These are phyloP conservation scores for Euphorbia lathyris DNA, from an alignment of 345 rosid genomes.

Conservation along the genomic window DNA sequence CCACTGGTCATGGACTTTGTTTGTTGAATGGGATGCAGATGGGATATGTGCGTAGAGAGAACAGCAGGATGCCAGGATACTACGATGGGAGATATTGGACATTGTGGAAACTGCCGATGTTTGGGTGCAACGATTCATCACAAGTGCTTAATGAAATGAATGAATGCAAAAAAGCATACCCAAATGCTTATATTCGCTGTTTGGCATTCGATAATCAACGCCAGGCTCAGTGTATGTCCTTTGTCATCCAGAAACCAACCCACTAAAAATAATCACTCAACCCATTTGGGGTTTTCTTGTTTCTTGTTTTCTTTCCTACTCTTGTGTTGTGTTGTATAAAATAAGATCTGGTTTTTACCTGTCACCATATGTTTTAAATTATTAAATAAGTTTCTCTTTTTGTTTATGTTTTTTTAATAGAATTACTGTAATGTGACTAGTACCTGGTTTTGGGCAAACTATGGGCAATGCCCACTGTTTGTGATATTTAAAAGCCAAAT, in stretches of 20 bases:
- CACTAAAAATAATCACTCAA: no score
- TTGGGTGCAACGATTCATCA: constrained; percentile 61
- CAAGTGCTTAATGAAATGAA: constrained; percentile 50
- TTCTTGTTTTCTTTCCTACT: background rate
- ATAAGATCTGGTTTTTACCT: background rate
- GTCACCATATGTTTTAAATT: background rate
- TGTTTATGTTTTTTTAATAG: no score
- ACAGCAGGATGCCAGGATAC: constrained; percentile 60
- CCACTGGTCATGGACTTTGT: no score
- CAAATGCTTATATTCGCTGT: constrained; percentile 50
- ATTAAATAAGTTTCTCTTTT: no score
- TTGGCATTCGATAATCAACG: constrained; percentile 47
- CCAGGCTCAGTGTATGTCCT: constrained; percentile 66
- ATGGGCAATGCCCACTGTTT: no score
- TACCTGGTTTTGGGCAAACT: no score
- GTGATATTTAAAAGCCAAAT: no score
- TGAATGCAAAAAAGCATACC: constrained; percentile 46
- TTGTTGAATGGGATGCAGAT: constrained; percentile 16
- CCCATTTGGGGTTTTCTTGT: background rate
- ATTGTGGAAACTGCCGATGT: constrained; percentile 75
- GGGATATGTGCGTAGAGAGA: constrained; percentile 43
- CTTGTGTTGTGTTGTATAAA: background rate
- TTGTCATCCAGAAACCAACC: constrained; percentile 52
- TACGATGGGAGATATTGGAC: constrained; percentile 77
- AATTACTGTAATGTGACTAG: no score